phyloP scores from a whole-genome alignment of 2,329 filamentous ascomycete species.

The Ascochyta fabae region DNA sequence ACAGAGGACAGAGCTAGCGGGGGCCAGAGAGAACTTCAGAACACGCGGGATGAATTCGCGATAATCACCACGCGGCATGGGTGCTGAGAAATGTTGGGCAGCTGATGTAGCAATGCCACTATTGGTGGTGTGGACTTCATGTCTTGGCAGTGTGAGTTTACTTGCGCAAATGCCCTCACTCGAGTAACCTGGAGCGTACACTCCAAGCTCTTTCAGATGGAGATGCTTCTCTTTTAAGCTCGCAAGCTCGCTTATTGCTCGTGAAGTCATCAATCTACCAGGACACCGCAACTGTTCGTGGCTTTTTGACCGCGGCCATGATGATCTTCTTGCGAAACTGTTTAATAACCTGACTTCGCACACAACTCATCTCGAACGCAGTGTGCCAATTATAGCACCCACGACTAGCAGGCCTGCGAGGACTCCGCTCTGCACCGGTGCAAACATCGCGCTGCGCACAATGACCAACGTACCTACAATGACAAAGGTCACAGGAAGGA shows the following conservation, averaged over 20 bases:
- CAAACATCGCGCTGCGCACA: constrained; percentile 64
- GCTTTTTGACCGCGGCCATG: background rate
- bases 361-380: constrained; percentile 22
- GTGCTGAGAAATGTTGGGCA: background rate
- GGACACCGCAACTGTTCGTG: no score
- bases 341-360: background rate
- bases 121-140: background rate
- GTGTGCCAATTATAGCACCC: constrained; percentile 52
- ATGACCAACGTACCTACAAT: constrained; percentile 67
- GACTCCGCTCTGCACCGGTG: constrained; percentile 60
- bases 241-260: no score
- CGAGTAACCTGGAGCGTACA: background rate
- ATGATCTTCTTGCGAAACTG: background rate
- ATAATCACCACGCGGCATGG: background rate
- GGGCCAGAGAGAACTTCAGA: background rate
- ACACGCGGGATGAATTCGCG: background rate
- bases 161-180: constrained; percentile 19
- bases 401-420: constrained; percentile 60
- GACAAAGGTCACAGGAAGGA: constrained; percentile 61
- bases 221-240: background rate
- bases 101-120: background rate
- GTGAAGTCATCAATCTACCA: no score
- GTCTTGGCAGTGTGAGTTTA: constrained; percentile 7
- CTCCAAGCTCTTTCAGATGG: background rate
- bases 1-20: background rate